Evolutionary conservation across 345 rosid species (phyloP).

Genomic region (Acer yangbiense): DNA sequence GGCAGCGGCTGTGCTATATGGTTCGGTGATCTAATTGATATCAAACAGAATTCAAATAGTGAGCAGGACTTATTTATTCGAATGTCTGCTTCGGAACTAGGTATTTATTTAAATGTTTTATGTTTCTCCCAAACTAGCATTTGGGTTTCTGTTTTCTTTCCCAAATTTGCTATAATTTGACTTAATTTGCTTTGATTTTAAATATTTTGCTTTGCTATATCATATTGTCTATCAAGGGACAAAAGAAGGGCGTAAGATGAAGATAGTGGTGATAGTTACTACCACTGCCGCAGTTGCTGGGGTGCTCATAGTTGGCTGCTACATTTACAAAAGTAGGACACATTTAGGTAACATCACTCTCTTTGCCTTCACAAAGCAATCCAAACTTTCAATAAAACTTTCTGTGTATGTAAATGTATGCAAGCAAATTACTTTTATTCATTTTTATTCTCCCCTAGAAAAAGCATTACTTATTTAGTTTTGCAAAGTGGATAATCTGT

Average conservation of each 20-base stretch:
- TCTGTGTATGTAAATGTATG: no score
- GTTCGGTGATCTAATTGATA: conserved; percentile 33
- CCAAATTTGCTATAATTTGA: no score
- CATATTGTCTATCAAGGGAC: not conserved
- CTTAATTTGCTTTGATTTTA: not conserved
- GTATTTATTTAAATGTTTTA: conserved; percentile 13
- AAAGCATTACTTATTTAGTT: no score
- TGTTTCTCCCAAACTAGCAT: no score
- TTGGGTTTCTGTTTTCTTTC: not conserved
- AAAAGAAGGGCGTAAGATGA: not conserved
- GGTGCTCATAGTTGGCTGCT: not conserved
- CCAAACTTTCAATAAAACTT: no score
- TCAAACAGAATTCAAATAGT: conserved; percentile 30
- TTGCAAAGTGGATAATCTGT: no score
- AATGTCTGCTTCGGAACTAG: conserved; percentile 46
- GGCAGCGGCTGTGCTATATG: conserved; percentile 43
- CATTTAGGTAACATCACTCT: not conserved
- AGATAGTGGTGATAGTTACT: not conserved
- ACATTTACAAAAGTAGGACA: not conserved
- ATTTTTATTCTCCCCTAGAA: no score
- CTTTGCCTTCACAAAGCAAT: no score
- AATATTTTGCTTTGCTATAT: not conserved
- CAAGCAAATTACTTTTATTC: no score
- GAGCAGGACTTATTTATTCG: conserved; percentile 43
- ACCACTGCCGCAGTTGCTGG: not conserved